Evolutionary conservation across 768 basidiomycete species (phyloP).

Genomic region (Auriscalpium vulgare): DNA sequence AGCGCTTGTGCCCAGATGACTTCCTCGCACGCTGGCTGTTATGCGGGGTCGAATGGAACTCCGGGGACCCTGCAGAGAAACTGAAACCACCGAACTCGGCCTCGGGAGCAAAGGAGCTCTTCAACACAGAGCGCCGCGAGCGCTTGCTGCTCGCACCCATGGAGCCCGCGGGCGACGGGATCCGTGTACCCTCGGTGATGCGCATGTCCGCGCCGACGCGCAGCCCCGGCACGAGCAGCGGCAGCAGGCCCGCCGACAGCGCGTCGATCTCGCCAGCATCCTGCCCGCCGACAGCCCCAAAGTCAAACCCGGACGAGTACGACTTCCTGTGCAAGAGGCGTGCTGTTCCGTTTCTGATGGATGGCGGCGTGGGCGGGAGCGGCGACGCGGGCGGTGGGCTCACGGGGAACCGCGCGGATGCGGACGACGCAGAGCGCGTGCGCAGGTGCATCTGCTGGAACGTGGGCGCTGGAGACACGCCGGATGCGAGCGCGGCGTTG

Average conservation of each 20-base stretch:
- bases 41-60: slow-evolving; percentile 56
- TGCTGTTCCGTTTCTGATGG: slow-evolving; percentile 37
- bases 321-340: slow-evolving; percentile 52
- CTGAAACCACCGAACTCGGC: slow-evolving; percentile 27
- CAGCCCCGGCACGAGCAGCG: slow-evolving; percentile 59
- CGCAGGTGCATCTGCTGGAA: slow-evolving; percentile 41
- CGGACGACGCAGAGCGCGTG: slow-evolving; percentile 49
- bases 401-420: slow-evolving; percentile 32
- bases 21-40: slow-evolving; percentile 29
- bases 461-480: slow-evolving; percentile 4
- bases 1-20: slow-evolving; percentile 44
- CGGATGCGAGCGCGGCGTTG: slow-evolving; percentile 10
- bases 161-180: slow-evolving; percentile 6
- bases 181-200: slow-evolving; percentile 30
- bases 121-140: not conserved
- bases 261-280: slow-evolving; percentile 61
- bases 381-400: slow-evolving; percentile 60
- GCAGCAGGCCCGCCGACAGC: slow-evolving; percentile 60
- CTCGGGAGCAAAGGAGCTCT: not conserved
- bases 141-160: slow-evolving; percentile 1
- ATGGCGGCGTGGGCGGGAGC: slow-evolving; percentile 70
- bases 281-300: slow-evolving; percentile 43
- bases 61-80: slow-evolving; percentile 39
- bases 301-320: slow-evolving; percentile 44
- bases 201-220: slow-evolving; percentile 49